Evolutionary conservation across 495 filamentous ascomycete genomes (phyloP).

Genomic region (Aspergillus coremiiformis): DNA sequence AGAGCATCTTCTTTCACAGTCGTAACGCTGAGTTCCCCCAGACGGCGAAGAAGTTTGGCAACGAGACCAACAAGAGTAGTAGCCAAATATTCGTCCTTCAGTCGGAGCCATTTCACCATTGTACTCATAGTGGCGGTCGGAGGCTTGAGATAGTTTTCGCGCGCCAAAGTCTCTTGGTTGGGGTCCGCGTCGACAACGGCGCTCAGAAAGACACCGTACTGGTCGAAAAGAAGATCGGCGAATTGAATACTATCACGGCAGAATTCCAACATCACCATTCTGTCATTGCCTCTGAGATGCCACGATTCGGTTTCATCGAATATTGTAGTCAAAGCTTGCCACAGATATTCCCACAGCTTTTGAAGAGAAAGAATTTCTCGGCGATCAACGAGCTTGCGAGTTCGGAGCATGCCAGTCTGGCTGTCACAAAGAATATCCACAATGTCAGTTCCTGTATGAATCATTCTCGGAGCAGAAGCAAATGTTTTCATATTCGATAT

Average conservation of each 20-base stretch:
- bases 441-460: slow-evolving; percentile 68
- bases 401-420: slow-evolving; percentile 70
- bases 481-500: slow-evolving; percentile 54
- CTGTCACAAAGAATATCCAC: slow-evolving; percentile 77
- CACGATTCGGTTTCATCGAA: slow-evolving; percentile 77
- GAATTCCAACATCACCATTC: slow-evolving; percentile 76
- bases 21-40: slow-evolving; percentile 60
- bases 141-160: slow-evolving; percentile 42
- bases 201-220: slow-evolving; percentile 69
- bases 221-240: slow-evolving; percentile 73
- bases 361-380: slow-evolving; percentile 56
- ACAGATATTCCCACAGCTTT: slow-evolving; percentile 74
- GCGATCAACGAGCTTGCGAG: slow-evolving; percentile 47
- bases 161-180: slow-evolving; percentile 34
- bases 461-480: slow-evolving; percentile 57
- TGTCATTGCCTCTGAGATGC: slow-evolving; percentile 60
- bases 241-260: slow-evolving; percentile 91
- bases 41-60: slow-evolving; percentile 62
- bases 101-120: slow-evolving; percentile 74
- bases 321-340: slow-evolving; percentile 70
- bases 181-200: slow-evolving; percentile 47
- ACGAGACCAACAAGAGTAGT: slow-evolving; percentile 61
- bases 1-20: slow-evolving; percentile 54
- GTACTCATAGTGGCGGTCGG: slow-evolving; percentile 56
- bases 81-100: slow-evolving; percentile 78